phyloP scores from a whole-genome alignment of 345 rosid species.

The Luvunga scandens region DNA sequence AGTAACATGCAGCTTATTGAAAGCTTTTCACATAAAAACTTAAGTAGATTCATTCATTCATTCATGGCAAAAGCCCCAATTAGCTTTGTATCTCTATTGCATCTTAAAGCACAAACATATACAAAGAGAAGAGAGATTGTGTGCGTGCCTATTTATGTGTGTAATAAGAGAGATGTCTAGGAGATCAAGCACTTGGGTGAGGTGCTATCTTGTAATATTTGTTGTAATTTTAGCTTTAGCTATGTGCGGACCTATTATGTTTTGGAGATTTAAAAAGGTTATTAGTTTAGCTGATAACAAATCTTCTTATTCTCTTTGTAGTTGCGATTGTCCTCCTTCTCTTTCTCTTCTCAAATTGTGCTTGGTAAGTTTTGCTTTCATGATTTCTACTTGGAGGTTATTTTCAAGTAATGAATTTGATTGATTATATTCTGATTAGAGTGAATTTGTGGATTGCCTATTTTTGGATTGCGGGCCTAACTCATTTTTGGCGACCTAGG shows the following conservation, averaged over 20 bases:
- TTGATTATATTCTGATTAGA: slow-evolving; percentile 2
- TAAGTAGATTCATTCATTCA: no score
- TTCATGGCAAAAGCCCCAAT: no score
- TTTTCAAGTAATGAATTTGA: slow-evolving; percentile 3
- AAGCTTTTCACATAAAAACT: no score
- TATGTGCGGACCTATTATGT: slow-evolving; percentile 91
- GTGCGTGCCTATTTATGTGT: no score
- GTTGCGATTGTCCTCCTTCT: slow-evolving; percentile 93
- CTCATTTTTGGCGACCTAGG: background rate
- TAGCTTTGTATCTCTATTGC: no score
- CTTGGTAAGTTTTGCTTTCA: slow-evolving; percentile 55
- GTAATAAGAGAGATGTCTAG: no score
- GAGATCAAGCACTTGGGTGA: no score
- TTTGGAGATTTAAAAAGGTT: slow-evolving; percentile 80
- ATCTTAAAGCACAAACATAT: no score
- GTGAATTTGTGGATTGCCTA: slow-evolving; percentile 22
- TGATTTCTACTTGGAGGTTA: background rate
- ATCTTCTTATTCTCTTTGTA: slow-evolving; percentile 72
- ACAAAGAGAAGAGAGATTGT: no score
- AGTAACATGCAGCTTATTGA: no score
- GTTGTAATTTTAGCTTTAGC: no score
- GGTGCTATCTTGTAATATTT: slow-evolving; percentile 81
- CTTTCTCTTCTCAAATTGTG: slow-evolving; percentile 83
- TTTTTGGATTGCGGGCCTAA: background rate
- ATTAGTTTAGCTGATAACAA: slow-evolving; percentile 38